phyloP scores from a whole-genome alignment of 345 rosid species.

The Anastatica hierochuntica region DNA sequence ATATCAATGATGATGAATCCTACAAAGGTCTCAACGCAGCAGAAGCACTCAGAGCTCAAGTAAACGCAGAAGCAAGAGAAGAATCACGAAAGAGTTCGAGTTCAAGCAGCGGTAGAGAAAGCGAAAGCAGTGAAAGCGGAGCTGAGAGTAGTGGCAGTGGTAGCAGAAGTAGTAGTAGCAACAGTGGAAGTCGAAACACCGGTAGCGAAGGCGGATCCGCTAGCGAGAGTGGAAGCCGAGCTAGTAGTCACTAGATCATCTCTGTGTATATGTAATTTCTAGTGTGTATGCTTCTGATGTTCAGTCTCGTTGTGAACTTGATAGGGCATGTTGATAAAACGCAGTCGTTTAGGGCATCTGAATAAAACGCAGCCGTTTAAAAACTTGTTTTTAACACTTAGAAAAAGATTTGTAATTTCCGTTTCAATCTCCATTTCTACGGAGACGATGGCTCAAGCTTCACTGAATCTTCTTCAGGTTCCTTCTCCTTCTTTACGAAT shows the following conservation, averaged over 20 bases:
- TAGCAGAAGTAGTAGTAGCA: conserved; percentile 33
- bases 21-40: conserved; percentile 65
- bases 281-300: background rate
- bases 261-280: background rate
- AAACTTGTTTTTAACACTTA: too few species aligned
- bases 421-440: too few species aligned
- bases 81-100: conserved; percentile 34
- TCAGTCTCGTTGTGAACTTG: background rate
- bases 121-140: conserved; percentile 42
- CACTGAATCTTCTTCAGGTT: too few species aligned
- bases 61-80: conserved; percentile 42
- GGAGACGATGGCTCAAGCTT: conserved; percentile 11
- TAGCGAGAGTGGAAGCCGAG: conserved; percentile 3
- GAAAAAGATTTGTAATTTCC: too few species aligned
- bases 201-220: conserved; percentile 31
- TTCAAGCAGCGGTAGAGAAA: conserved; percentile 51
- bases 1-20: conserved; percentile 49
- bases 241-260: background rate
- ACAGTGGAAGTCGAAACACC: conserved; percentile 30
- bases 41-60: conserved; percentile 77
- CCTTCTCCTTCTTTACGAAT: background rate
- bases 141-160: too few species aligned
- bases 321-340: too few species aligned
- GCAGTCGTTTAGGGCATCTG: too few species aligned
- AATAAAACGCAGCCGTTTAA: too few species aligned